Conservation (phyloP, 768 basidiomycete genomes). For the Sistotremastrum suecicum region DNA sequence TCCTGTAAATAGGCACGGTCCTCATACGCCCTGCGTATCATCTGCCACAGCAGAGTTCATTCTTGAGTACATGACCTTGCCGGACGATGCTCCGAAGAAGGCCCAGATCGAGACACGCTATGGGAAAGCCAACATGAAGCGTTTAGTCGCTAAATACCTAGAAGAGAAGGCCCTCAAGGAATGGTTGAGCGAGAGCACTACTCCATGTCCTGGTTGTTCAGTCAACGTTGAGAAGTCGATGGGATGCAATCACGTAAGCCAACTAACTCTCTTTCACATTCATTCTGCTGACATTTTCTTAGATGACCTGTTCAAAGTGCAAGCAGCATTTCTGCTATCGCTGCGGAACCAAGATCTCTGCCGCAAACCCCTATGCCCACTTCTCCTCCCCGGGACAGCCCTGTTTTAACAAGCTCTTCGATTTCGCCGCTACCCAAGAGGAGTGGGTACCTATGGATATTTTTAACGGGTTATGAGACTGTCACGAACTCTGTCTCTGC, state of each 20-base stretch:
- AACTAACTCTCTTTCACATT: background rate
- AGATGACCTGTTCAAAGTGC: slow-evolving; percentile 77
- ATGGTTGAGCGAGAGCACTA: slow-evolving; percentile 61
- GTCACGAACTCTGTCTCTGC: no score
- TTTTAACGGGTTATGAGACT: slow-evolving; percentile 13
- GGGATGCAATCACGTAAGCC: slow-evolving; percentile 81
- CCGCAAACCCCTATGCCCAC: slow-evolving; percentile 48
- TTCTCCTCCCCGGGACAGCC: slow-evolving; percentile 37
- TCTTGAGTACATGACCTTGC: slow-evolving; percentile 46
- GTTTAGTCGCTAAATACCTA: slow-evolving; percentile 45
- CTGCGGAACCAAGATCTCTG: slow-evolving; percentile 42
- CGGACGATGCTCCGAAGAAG: slow-evolving; percentile 37
- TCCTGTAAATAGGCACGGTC: slow-evolving; percentile 57
- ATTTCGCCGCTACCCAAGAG: slow-evolving; percentile 26
- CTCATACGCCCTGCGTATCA: slow-evolving; percentile 55
- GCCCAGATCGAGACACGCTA: slow-evolving; percentile 43
- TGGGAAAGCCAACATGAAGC: slow-evolving; percentile 45
- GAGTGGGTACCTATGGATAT: slow-evolving; percentile 36
- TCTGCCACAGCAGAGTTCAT: slow-evolving; percentile 53
- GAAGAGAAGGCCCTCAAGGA: slow-evolving; percentile 64
- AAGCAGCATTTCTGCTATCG: slow-evolving; percentile 70
- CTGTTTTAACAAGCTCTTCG: slow-evolving; percentile 61
- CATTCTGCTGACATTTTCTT: background rate
- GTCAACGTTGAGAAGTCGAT: slow-evolving; percentile 60
- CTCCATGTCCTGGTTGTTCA: slow-evolving; percentile 57